Base-by-base conservation (phyloP, 805 yeast species). In the Lipomyces spencermartinsiae region DNA sequence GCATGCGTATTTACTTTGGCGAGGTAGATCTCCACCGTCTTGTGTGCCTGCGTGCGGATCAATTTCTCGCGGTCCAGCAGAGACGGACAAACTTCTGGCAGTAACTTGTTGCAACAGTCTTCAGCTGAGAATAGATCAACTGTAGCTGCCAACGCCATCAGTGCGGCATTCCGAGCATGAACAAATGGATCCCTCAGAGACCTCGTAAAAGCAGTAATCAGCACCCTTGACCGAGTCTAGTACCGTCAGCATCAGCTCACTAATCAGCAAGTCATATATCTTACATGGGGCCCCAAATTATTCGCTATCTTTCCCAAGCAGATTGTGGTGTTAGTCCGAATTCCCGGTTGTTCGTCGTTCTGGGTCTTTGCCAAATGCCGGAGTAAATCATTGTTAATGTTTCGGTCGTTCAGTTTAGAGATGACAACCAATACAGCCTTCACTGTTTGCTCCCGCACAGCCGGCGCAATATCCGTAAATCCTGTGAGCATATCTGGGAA, bases 1-100 rank as follows among this genome's bases (percentile, higher is more conserved):
- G 81, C 84, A 58, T 83, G 88, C 4, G 73, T 74, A 59, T 83
- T 82, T 64, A 90, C 83, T 72, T 85, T 87, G 4, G 76, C 78
- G 74, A 89, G 80, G 74, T 91, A 89, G 34, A 83, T 66, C 34
- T 89, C 87, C 71, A 94, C 87, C 0, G 92, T 84, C 58, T 82
- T 78, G 72, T 86, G 86, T 0, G 97, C 97, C 74, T 89, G 91
- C 0, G 78, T 78, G 67, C 98, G 83, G 2, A 94, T 93, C 63
- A 85, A 84, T 5, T 81, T 79, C 10, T 92, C 89, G 63, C 83
- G 84, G 77, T 95, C 98, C 75, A 94, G 83, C 65, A 94, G 80
- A 1, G 95, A 87, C 0, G 95, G 91, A 0, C 97, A 93, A 65
- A 95, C 85, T 1, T 92, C 92, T 0, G 97, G 94, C 64, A 95